phyloP scores from a whole-genome alignment of 495 filamentous ascomycete genomes.

The Aspergillus biplanus region DNA sequence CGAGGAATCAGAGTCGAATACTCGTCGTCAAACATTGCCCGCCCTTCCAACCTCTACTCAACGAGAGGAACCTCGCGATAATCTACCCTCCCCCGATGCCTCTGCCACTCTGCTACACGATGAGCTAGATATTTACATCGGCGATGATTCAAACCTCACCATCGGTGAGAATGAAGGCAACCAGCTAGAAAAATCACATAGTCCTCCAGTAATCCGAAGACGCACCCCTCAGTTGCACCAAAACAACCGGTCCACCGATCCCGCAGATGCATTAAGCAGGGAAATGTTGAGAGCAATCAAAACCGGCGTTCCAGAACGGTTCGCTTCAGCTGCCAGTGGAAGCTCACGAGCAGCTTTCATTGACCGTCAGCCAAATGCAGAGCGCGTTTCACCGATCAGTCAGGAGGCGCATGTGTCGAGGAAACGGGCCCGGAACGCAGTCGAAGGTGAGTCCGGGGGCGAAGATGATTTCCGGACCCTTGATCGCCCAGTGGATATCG shows the following conservation, averaged over 20 bases:
- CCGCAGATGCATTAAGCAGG: conserved; percentile 3
- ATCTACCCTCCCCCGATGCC: conserved; percentile 14
- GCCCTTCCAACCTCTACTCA: conserved; percentile 4
- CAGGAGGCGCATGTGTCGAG: conserved; percentile 26
- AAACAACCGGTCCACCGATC: not conserved
- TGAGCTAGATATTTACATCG: conserved; percentile 14
- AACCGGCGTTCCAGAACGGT: not conserved
- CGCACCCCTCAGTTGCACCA: not conserved
- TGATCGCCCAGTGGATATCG: conserved; percentile 21
- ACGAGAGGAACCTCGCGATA: conserved; percentile 5
- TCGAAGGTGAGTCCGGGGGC: conserved; percentile 18
- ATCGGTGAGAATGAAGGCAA: conserved; percentile 9
- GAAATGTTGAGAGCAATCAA: conserved; percentile 18
- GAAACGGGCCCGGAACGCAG: conserved; percentile 9
- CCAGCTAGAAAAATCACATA: conserved; percentile 25
- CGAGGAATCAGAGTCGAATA: conserved; percentile 9
- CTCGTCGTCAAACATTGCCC: conserved; percentile 20
- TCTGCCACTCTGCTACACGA: conserved; percentile 18
- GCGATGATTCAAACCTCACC: conserved; percentile 11
- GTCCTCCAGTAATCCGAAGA: conserved; percentile 19
- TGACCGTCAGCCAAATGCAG: conserved; percentile 39
- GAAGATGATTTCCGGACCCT: conserved; percentile 26
- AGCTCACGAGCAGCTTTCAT: conserved; percentile 32
- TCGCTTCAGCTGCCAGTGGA: conserved; percentile 8
- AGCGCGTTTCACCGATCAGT: conserved; percentile 37